Evolutionary conservation across 2,329 filamentous ascomycete genomes (phyloP).

Genomic region (Exutisphaerella laricina): DNA sequence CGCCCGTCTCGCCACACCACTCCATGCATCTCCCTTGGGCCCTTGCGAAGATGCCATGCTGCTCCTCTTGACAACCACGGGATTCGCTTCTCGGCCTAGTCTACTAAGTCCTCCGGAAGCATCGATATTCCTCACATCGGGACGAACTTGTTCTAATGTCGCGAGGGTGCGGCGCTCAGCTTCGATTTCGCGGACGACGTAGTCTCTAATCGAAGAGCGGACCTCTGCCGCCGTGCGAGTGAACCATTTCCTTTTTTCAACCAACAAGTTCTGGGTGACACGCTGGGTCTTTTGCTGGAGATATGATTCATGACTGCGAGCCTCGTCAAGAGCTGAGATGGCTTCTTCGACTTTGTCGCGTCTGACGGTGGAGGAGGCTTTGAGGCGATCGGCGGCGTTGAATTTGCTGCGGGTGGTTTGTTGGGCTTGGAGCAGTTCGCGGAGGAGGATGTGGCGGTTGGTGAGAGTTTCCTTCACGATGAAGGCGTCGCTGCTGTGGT

Average conservation of each 20-base stretch:
- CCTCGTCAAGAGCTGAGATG: conserved; percentile 85
- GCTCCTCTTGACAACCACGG: conserved; percentile 66
- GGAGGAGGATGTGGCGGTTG: conserved; percentile 92
- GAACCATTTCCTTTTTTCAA: conserved; percentile 90
- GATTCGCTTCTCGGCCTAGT: conserved; percentile 82
- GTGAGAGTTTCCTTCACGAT: conserved; percentile 98
- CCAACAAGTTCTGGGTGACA: conserved; percentile 81
- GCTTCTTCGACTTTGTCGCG: conserved; percentile 97
- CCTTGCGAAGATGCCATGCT: conserved; percentile 85
- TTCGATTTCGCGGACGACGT: conserved; percentile 90
- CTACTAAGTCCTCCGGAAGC: conserved; percentile 82
- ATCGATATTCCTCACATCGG: conserved; percentile 90
- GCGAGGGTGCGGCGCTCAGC: conserved; percentile 87
- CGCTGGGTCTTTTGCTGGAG: conserved; percentile 79
- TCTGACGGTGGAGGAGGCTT: conserved; percentile 77
- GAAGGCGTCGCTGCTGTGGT: conserved; percentile 91
- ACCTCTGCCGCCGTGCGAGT: conserved; percentile 78
- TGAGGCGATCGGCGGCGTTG: conserved; percentile 80
- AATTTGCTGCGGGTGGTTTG: conserved; percentile 76
- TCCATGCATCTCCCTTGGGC: conserved; percentile 97
- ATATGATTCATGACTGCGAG: conserved; percentile 71
- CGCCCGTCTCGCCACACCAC: conserved; percentile 77
- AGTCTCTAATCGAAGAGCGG: conserved; percentile 78
- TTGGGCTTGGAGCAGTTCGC: conserved; percentile 88
- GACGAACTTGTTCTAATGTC: conserved; percentile 85